Evolutionary conservation across 225 moss, liverwort and hornwort species (phyloP).

Genomic region (Climacium dendroides): DNA sequence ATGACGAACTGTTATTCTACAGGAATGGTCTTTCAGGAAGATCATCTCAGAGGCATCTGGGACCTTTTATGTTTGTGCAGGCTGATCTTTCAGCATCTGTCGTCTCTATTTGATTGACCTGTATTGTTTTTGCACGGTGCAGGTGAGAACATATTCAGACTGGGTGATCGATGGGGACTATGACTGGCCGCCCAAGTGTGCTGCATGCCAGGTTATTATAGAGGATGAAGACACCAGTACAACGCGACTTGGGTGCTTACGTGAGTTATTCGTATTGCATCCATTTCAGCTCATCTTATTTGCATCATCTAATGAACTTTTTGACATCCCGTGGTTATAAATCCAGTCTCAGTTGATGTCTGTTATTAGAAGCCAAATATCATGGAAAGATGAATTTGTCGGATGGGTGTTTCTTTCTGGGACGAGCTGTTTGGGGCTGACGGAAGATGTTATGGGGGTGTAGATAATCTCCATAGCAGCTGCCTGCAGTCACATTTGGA

Average conservation of each 20-base stretch:
- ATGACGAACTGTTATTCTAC: not conserved
- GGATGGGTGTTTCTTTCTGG: not conserved
- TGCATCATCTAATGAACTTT: not conserved
- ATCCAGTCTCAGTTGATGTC: not conserved
- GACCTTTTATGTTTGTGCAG: not conserved
- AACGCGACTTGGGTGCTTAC: constrained; percentile 71
- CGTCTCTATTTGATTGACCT: not conserved
- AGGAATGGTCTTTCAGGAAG: not conserved
- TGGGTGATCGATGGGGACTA: constrained; percentile 99
- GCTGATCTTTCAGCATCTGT: not conserved
- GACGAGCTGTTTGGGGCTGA: not conserved
- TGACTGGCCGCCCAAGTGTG: constrained; percentile 69
- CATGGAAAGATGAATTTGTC: not conserved
- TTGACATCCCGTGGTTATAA: not conserved
- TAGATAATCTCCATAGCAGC: constrained; percentile 76
- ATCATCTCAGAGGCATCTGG: not conserved
- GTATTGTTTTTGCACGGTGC: not conserved
- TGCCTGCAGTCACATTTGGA: constrained; percentile 76
- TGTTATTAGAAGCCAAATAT: not conserved
- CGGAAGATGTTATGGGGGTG: not conserved
- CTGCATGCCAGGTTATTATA: constrained; percentile 54
- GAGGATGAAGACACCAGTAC: constrained; percentile 61
- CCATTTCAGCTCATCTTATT: not conserved
- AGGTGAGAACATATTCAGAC: constrained; percentile 91
- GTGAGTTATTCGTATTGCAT: not conserved